Conservation (phyloP, 208 protist genomes). For the Vickermania spadyakhi region DNA sequence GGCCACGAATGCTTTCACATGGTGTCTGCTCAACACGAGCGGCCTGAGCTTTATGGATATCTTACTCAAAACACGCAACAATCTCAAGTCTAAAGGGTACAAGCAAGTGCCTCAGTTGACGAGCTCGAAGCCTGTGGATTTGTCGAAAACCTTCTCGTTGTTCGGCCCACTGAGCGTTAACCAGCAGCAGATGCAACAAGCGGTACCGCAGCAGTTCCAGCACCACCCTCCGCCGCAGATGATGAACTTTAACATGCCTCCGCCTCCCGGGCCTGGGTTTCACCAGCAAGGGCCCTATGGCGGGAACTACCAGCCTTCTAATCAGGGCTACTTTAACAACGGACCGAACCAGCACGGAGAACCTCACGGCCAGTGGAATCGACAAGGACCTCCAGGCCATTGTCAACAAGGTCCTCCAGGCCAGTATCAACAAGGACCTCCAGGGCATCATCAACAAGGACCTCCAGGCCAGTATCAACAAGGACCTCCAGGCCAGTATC, state of each 20-base stretch:
- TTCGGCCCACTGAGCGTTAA: conserved; percentile 74
- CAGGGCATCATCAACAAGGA: neutral
- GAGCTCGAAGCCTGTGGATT: conserved; percentile 82
- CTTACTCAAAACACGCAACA: conserved; percentile 66
- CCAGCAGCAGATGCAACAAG: conserved; percentile 35
- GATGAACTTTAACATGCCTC: conserved; percentile 9
- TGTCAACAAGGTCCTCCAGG: neutral
- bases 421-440: neutral
- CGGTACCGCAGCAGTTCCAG: conserved; percentile 53
- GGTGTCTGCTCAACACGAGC: conserved; percentile 52
- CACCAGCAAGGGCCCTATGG: neutral
- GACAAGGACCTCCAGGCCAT: neutral
- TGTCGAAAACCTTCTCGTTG: conserved; percentile 84
- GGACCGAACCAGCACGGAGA: too few species aligned
- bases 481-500: neutral
- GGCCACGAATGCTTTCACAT: conserved; percentile 74
- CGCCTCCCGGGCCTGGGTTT: neutral
- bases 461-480: neutral
- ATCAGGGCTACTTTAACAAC: neutral
- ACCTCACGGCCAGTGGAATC: neutral
- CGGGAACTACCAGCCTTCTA: neutral
- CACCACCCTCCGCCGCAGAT: conserved; percentile 10
- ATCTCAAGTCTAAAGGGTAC: conserved; percentile 57
- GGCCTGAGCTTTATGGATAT: conserved; percentile 74
- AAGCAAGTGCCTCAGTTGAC: conserved; percentile 86